These are phyloP conservation scores for Ammopiptanthus mongolicus DNA, from an alignment of 306 rosid genomes.

Conservation along the genomic window DNA sequence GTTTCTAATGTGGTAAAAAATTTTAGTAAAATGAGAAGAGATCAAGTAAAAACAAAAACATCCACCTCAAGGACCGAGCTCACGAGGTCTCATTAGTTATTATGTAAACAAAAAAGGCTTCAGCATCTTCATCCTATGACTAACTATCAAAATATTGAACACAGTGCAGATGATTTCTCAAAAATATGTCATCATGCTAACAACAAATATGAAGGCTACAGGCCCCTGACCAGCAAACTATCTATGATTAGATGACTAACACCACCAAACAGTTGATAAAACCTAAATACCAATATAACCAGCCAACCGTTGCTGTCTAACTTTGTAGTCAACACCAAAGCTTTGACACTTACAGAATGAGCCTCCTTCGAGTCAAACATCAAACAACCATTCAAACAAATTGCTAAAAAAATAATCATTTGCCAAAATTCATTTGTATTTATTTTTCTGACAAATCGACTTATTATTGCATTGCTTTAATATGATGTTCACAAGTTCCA, in stretches of 20 bases:
- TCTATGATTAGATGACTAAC: slow-evolving; percentile 2
- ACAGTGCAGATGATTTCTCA: background rate
- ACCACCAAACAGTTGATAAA: slow-evolving; percentile 3
- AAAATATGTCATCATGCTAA: background rate
- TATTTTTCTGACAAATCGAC: background rate
- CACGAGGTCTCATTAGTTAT: too few relatives aligned
- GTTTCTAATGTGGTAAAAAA: background rate
- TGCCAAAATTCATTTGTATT: background rate
- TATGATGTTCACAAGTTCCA: background rate
- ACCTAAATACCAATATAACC: background rate
- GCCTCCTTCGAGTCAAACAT: background rate
- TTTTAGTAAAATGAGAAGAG: background rate
- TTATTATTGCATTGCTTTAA: background rate
- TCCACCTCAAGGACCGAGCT: background rate
- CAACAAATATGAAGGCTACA: background rate
- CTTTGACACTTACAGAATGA: background rate
- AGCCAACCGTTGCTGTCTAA: slow-evolving; percentile 1
- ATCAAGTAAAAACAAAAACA: background rate
- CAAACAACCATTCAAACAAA: background rate
- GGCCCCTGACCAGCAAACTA: background rate
- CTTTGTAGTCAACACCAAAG: slow-evolving; percentile 9
- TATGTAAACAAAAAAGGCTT: background rate
- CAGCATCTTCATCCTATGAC: background rate
- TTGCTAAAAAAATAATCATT: background rate
- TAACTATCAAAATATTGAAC: background rate